Conservation (phyloP, 2,329 filamentous ascomycete genomes). For the Diaporthe helianthi region DNA sequence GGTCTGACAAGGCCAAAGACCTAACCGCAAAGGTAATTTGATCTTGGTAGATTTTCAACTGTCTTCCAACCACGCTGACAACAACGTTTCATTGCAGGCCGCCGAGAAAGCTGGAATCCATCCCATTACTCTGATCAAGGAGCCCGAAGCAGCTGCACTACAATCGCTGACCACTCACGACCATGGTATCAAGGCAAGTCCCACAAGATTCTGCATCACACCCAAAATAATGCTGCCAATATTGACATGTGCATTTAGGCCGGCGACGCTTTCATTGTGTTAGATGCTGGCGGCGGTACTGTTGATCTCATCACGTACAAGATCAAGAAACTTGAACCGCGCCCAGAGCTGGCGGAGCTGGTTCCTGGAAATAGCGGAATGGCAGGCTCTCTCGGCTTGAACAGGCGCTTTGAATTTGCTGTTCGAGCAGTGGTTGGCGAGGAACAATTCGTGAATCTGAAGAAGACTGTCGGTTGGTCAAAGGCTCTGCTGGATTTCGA, state of each 20-base stretch:
- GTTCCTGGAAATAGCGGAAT: slow-evolving; percentile 18
- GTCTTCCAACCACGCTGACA: no score
- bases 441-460: neutral
- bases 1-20: slow-evolving; percentile 38
- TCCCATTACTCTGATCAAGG: slow-evolving; percentile 14
- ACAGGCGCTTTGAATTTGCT: slow-evolving; percentile 13
- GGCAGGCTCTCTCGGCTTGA: neutral
- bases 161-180: neutral
- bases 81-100: no score
- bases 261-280: neutral
- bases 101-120: slow-evolving; percentile 27
- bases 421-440: neutral
- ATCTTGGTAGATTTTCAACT: no score
- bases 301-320: slow-evolving; percentile 24
- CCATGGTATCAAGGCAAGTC: neutral
- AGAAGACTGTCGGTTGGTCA: neutral
- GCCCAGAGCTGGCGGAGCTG: slow-evolving; percentile 1
- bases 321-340: neutral
- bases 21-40: slow-evolving; percentile 28
- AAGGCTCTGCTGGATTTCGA: slow-evolving; percentile 14
- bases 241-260: neutral
- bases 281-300: slow-evolving; percentile 22
- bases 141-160: slow-evolving; percentile 23
- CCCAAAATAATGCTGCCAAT: no score
- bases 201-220: accelerated